Base-by-base conservation (phyloP, 2,329 filamentous ascomycete species). In the Penicillium sp. region DNA sequence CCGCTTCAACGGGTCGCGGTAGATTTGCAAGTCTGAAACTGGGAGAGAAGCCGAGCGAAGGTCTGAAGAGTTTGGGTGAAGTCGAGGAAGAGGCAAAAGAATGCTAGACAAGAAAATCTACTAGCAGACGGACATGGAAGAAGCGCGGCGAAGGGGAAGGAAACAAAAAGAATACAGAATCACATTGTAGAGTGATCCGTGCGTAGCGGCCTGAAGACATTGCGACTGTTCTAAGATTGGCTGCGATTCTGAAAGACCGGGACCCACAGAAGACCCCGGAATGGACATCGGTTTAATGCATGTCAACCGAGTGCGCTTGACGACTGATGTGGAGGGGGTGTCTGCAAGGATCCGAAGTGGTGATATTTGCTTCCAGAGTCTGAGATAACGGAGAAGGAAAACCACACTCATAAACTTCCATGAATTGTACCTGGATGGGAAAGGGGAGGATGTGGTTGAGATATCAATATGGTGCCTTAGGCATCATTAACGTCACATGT, bases 211-310 rank as follows among this genome's bases (percentile, higher is more conserved):
- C 51, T 45, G 47, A 56, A 44, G 21, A 45, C 15, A 26, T 6
- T 26, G 35, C 19, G 23, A 60, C 9, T 60, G 52, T 56, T 50
- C 56, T 41, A 26, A 17, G 49, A 61, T 53, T 48, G 48, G 53
- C 13, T 56, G 51, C 35, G 46, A 52, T 52, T 47, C 23, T 35
- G 45, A 54, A 5, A 47, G 35, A 49, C 48, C 7, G 45, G 38
- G 60, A 55, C 60, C 60, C 60, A 62, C 60, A 62, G 60, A 62
- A 61, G 46, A 50, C 50, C 60, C 55, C 60, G 30, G 55, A 58
- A 62, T 58, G 48, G 44, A 26, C 47, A 41, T 58, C 17, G 23
- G 13, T 30, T 31, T 15, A 31, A 46, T 46, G 49, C 53, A 60
- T 45, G 50, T 45, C 45, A 53, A 58, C 11, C 45, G 19, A 29